phyloP scores from a whole-genome alignment of 768 basidiomycete genomes.

The Rhodosporidiobolus odoratus region DNA sequence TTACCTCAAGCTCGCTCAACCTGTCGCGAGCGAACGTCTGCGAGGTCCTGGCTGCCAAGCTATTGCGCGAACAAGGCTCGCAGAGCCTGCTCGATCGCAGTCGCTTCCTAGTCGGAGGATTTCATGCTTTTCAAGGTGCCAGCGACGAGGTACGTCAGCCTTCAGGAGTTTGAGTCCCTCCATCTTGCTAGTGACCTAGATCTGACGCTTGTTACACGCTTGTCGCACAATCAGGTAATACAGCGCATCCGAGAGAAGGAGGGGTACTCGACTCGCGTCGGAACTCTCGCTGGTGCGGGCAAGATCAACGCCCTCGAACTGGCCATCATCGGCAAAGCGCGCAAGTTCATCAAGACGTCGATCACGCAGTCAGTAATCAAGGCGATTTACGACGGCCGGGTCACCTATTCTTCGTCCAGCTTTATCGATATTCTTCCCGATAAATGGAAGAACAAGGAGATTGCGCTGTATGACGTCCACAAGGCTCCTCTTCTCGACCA shows the following conservation, averaged over 20 bases:
- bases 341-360: constrained; percentile 45
- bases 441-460: constrained; percentile 49
- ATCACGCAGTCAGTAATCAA: constrained; percentile 30
- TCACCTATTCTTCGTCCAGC: constrained; percentile 48
- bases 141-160: constrained; percentile 15
- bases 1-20: constrained; percentile 31
- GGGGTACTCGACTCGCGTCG: constrained; percentile 44
- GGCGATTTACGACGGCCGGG: constrained; percentile 48
- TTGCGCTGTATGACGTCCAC: constrained; percentile 49
- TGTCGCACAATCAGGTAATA: constrained; percentile 9
- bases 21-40: constrained; percentile 34
- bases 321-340: constrained; percentile 28
- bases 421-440: constrained; percentile 42
- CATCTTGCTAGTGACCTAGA: too few relatives aligned
- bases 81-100: constrained; percentile 27
- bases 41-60: constrained; percentile 30
- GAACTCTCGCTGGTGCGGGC: constrained; percentile 14
- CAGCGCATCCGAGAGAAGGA: constrained; percentile 43
- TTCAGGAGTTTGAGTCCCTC: too few relatives aligned
- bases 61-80: constrained; percentile 28
- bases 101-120: constrained; percentile 32
- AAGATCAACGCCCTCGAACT: constrained; percentile 36
- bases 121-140: constrained; percentile 38
- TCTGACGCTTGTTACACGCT: not conserved
- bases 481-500: constrained; percentile 46